phyloP scores from a whole-genome alignment of 371 early-diverging fungal genomes.

The Phascolomyces articulosus region DNA sequence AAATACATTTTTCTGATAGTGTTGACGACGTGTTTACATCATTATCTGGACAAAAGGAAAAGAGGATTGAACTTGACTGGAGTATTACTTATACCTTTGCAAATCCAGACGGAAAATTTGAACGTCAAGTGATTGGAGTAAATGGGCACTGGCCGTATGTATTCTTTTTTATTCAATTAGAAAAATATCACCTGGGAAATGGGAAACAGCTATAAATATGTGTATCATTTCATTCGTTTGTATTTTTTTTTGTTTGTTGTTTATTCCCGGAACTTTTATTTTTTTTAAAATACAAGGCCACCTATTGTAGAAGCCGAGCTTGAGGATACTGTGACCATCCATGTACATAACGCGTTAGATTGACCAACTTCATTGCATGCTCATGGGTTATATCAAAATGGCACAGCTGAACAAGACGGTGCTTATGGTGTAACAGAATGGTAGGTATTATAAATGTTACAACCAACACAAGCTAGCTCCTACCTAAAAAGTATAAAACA shows the following conservation, averaged over 20 bases:
- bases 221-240: too few species aligned
- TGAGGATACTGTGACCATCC: constrained; percentile 64
- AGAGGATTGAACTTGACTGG: constrained; percentile 54
- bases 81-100: constrained; percentile 70
- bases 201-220: too few species aligned
- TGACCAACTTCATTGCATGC: constrained; percentile 65
- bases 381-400: constrained; percentile 76
- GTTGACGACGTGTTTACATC: constrained; percentile 78
- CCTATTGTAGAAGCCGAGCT: constrained; percentile 47
- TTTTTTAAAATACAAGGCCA: constrained; percentile 23
- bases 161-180: background rate
- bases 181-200: too few species aligned
- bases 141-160: constrained; percentile 75
- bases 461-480: too few species aligned
- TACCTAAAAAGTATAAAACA: too few species aligned
- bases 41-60: constrained; percentile 53
- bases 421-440: constrained; percentile 68
- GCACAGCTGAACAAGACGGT: constrained; percentile 66
- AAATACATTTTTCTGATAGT: constrained; percentile 60
- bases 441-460: too few species aligned
- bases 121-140: constrained; percentile 73
- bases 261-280: background rate
- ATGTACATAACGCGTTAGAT: constrained; percentile 58
- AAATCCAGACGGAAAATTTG: constrained; percentile 69
- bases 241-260: constrained; percentile 5